Percentiles rank a stretch among this genome's conserved stretches.
Evolutionary conservation across 176 grass and related monocot species (phyloP).

Genomic region (Pontederia paniculata): DNA sequence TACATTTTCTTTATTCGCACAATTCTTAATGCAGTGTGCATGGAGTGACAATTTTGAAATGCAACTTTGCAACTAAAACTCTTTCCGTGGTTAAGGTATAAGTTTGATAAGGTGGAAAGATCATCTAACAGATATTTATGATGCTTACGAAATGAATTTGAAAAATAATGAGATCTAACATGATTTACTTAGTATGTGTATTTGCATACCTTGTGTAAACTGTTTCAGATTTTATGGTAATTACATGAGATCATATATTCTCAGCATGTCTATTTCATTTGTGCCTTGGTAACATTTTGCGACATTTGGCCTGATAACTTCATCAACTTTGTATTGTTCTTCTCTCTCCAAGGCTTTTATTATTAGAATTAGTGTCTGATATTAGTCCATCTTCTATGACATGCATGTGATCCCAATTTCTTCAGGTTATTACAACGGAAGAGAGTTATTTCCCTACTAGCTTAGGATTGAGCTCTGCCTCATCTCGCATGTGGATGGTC

Average conservation of each 20-base stretch:
- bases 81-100: constrained; percentile 58
- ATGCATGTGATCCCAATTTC: neutral
- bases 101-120: neutral
- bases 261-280: too few relatives aligned
- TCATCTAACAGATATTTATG: neutral
- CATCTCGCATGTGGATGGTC: constrained; percentile 46
- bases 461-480: constrained; percentile 33
- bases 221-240: too few relatives aligned
- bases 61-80: constrained; percentile 47
- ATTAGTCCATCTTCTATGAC: neutral
- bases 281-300: too few relatives aligned
- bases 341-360: neutral
- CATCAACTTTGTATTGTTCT: too few relatives aligned
- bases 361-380: neutral
- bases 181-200: too few relatives aligned
- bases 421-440: constrained; percentile 50
- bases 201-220: too few relatives aligned
- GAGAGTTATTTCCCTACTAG: constrained; percentile 78
- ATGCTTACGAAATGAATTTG: neutral
- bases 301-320: too few relatives aligned
- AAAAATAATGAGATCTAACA: neutral
- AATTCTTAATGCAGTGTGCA: constrained; percentile 50
- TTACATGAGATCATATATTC: too few relatives aligned
- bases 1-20: neutral
- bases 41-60: constrained; percentile 59